Base-by-base conservation (phyloP, 2,329 filamentous ascomycete genomes). In the Exophiala aquamarina region DNA sequence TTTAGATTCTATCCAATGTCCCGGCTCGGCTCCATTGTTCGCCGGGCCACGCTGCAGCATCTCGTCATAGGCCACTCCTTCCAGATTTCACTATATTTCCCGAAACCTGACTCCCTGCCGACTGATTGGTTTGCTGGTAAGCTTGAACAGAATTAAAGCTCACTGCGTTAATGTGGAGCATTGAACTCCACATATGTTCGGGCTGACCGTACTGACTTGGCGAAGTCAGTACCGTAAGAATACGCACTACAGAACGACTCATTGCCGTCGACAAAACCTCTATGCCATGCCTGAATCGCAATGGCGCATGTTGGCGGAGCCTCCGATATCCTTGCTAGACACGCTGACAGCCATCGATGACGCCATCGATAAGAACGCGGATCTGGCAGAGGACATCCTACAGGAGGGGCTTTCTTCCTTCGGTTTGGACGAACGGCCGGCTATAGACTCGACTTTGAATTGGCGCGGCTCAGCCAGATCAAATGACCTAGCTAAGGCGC, bases 191-290 rank as follows among this genome's bases (percentile, higher is more conserved):
- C 32, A 23, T 31, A 23, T 18, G 39, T 36, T 18, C 23, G 62
- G 44, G 55, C 53, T 39, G 38, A 28, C 20, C 43, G n/a, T 21
- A 26, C 50, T 52, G 21, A 52, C 45, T 33, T 19, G 31, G 32
- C 34, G 17, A 58, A 94, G 89, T 44, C 87, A 91, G 69, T 96
- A 96, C 66, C 84, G 87, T 55, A 86, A 84, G 60, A 81, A 83
- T 18, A 87, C 91, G 4, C 92, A 97, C 66, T 87, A 87, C 71
- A 94, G 95, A 67, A 85, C 87, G 55, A 97, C 92, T 3, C 92
- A 97, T 67, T 78, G 91, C 14, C 85, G 93, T 17, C 84, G 94
- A 20, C 90, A 93, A 67, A 86, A 89, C 11, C 96, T 98, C 69
- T 98, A 97, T 66, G 87, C 90, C 7, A 77, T 98, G 4, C 89